Conservation (phyloP, 345 rosid species). For the Salix udensis region DNA sequence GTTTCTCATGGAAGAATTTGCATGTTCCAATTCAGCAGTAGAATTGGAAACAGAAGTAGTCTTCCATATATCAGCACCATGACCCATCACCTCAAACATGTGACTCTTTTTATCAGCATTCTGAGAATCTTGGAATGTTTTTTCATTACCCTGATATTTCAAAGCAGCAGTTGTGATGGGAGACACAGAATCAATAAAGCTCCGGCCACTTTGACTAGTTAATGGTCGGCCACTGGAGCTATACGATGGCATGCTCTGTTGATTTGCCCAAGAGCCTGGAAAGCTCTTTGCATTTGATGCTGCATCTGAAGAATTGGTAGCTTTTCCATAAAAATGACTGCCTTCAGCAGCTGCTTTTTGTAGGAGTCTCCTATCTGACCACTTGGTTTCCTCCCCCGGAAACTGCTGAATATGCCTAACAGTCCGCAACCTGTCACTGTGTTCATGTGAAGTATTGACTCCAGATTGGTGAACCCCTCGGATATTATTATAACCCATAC, state of each 20-base stretch:
- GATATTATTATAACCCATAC: slow-evolving; percentile 17
- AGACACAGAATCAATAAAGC: slow-evolving; percentile 30
- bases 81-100: slow-evolving; percentile 26
- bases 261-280: slow-evolving; percentile 36
- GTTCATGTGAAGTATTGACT: slow-evolving; percentile 29
- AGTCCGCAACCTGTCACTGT: slow-evolving; percentile 28
- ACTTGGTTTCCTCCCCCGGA: slow-evolving; percentile 31
- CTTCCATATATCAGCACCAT: slow-evolving; percentile 12
- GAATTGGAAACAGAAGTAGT: slow-evolving; percentile 39
- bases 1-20: slow-evolving; percentile 35
- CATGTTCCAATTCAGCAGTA: slow-evolving; percentile 28
- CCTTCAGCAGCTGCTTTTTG: slow-evolving; percentile 32
- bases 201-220: slow-evolving; percentile 43
- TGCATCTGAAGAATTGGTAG: slow-evolving; percentile 30
- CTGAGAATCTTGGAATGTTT: slow-evolving; percentile 29
- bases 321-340: slow-evolving; percentile 38
- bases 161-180: slow-evolving; percentile 13
- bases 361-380: slow-evolving; percentile 34
- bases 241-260: slow-evolving; percentile 19
- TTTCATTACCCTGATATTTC: slow-evolving; percentile 34
- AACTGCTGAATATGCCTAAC: slow-evolving; percentile 34
- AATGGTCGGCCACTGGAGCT: slow-evolving; percentile 34
- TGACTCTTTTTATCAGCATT: slow-evolving; percentile 21
- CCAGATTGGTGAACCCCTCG: slow-evolving; percentile 53
- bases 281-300: slow-evolving; percentile 35